These are phyloP conservation scores for Paracorniculantispora psalliotae DNA, from an alignment of 2,329 filamentous ascomycete genomes.

Conservation along the genomic window DNA sequence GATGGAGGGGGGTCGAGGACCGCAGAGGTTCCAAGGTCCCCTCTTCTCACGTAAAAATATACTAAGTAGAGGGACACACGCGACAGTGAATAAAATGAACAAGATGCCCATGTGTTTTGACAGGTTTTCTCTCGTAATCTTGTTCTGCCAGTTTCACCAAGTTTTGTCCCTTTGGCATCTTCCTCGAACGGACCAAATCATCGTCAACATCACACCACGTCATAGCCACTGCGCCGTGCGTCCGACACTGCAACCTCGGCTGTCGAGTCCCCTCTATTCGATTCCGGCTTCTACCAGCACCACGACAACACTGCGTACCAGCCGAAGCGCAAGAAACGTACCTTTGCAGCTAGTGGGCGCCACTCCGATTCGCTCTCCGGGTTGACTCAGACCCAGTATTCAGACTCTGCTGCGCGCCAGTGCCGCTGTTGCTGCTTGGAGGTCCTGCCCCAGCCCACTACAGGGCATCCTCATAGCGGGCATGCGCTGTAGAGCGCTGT, in stretches of 20 bases:
- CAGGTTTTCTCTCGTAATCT: not conserved
- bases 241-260: conserved; percentile 8
- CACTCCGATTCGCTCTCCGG: conserved; percentile 5
- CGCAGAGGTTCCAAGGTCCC: not conserved
- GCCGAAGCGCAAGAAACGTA: not conserved
- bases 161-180: not conserved
- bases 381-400: conserved; percentile 2
- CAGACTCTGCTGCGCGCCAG: not conserved
- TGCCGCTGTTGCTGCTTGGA: not conserved
- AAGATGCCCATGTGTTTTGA: not conserved
- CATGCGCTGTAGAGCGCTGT: not conserved
- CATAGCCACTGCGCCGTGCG: not conserved
- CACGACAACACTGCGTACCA: not conserved
- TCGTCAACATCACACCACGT: not conserved
- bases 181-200: too few relatives aligned
- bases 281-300: not conserved
- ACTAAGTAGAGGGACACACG: conserved; percentile 6
- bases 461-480: not conserved
- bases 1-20: not conserved
- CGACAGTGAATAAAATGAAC: conserved; percentile 5
- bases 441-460: too few relatives aligned
- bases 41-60: conserved; percentile 13
- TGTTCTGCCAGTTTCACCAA: not conserved
- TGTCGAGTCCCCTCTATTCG: conserved; percentile 2
- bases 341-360: not conserved